A percentile compares a stretch with the other conserved stretches of the same genome.
Evolutionary conservation across 2,329 filamentous ascomycete genomes (phyloP).

Genomic region (Rhynchosporium agropyri): DNA sequence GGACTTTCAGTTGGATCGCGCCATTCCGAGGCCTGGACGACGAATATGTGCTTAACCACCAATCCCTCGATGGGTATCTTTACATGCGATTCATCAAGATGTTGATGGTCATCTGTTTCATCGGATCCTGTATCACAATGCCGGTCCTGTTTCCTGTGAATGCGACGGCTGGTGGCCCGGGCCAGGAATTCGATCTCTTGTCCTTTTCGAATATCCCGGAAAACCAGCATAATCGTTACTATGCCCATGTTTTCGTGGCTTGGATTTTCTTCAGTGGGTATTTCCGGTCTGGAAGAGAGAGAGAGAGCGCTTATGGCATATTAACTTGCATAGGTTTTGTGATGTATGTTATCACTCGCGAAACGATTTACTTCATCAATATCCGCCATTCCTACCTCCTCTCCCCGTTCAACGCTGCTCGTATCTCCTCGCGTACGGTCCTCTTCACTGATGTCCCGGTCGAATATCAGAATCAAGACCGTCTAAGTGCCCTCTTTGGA

Average conservation of each 20-base stretch:
- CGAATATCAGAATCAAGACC: conserved; percentile 76
- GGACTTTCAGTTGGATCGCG: conserved; percentile 66
- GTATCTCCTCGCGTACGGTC: conserved; percentile 86
- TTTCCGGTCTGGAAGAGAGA: too few relatives aligned
- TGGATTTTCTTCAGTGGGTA: conserved; percentile 71
- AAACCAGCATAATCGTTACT: conserved; percentile 63
- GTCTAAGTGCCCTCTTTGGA: conserved; percentile 77
- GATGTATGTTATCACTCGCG: conserved; percentile 83
- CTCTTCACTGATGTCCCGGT: conserved; percentile 84
- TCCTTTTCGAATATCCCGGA: conserved; percentile 76
- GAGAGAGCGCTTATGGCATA: background rate
- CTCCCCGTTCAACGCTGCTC: conserved; percentile 78
- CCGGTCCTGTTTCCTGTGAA: conserved; percentile 81
- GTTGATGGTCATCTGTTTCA: conserved; percentile 73
- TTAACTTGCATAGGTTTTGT: conserved; percentile 61
- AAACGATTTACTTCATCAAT: conserved; percentile 89
- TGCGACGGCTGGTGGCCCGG: conserved; percentile 71
- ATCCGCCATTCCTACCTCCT: conserved; percentile 88
- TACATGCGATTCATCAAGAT: conserved; percentile 87
- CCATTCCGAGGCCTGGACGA: conserved; percentile 70
- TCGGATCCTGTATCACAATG: conserved; percentile 82
- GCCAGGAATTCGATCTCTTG: conserved; percentile 72
- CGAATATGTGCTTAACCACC: conserved; percentile 81
- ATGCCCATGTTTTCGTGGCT: conserved; percentile 77
- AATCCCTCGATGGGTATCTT: conserved; percentile 88